Evolutionary conservation across 192 early-diverging fungal species (phyloP).

Genomic region (Phycomyces blakesleeanus): DNA sequence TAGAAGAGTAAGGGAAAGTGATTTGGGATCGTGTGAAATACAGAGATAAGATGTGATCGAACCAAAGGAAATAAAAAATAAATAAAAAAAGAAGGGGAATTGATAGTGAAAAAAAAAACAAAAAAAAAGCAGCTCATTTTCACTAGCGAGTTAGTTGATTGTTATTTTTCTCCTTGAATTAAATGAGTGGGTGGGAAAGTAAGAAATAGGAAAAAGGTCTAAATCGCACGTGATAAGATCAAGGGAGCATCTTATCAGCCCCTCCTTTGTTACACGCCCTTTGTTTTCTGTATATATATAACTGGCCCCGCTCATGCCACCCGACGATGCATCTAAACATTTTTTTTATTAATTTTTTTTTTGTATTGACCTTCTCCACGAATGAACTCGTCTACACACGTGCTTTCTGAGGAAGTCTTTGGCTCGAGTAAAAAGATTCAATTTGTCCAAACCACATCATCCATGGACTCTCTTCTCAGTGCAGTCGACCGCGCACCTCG

Average conservation of each 20-base stretch:
- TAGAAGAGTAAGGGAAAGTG: no score
- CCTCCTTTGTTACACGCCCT: slow-evolving; percentile 15
- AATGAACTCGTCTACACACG: slow-evolving; percentile 16
- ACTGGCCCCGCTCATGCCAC: neutral
- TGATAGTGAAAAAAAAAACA: no score
- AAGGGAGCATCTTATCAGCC: slow-evolving; percentile 11
- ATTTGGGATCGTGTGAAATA: no score
- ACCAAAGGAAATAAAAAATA: no score
- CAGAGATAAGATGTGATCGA: no score
- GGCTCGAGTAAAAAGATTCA: slow-evolving; percentile 17
- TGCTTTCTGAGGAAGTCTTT: slow-evolving; percentile 36
- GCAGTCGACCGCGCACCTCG: slow-evolving; percentile 30
- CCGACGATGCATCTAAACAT: neutral
- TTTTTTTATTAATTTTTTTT: neutral
- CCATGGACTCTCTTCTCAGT: slow-evolving; percentile 31
- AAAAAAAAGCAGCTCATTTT: no score
- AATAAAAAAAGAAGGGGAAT: no score
- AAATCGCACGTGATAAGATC: slow-evolving; percentile 27
- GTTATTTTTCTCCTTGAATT: no score
- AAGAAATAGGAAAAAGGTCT: no score
- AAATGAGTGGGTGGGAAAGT: no score
- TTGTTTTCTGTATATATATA: neutral
- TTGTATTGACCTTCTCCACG: neutral
- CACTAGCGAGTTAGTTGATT: no score
- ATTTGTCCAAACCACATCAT: slow-evolving; percentile 21